These are phyloP conservation scores for Canariomyces notabilis DNA, from an alignment of 2,329 filamentous ascomycete species.

Conservation along the genomic window DNA sequence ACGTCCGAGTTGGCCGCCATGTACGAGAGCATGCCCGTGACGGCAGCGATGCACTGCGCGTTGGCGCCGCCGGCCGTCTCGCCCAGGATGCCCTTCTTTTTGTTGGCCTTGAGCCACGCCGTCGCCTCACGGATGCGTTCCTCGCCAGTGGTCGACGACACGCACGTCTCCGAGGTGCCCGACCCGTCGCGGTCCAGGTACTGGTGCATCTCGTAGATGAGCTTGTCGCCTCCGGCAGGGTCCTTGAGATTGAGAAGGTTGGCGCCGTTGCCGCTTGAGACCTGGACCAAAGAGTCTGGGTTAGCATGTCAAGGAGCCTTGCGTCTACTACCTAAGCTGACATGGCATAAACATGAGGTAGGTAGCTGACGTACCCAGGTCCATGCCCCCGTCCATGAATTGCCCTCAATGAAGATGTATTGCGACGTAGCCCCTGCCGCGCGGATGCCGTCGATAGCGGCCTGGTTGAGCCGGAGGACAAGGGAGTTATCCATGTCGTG, in stretches of 20 bases:
- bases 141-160: constrained; percentile 43
- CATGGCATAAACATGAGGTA: constrained; percentile 46
- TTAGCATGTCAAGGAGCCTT: too few relatives aligned
- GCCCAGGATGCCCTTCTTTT: constrained; percentile 50
- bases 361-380: constrained; percentile 42
- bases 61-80: constrained; percentile 52
- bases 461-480: constrained; percentile 58
- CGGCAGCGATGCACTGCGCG: constrained; percentile 43
- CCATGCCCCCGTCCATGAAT: constrained; percentile 50
- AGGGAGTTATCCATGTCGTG: constrained; percentile 57
- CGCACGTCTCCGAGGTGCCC: constrained; percentile 43
- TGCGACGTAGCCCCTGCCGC: constrained; percentile 51
- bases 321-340: too few relatives aligned
- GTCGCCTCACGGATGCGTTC: constrained; percentile 47
- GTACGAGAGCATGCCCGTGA: constrained; percentile 47
- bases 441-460: constrained; percentile 58
- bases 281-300: constrained; percentile 29
- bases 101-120: constrained; percentile 49
- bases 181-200: constrained; percentile 51
- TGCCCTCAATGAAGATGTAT: constrained; percentile 54
- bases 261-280: constrained; percentile 34
- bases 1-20: constrained; percentile 50
- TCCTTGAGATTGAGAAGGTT: constrained; percentile 41
- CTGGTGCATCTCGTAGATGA: constrained; percentile 55
- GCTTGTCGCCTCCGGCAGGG: constrained; percentile 37